Conservation (phyloP, 108 stramenopile species). For the Pseudonitzschia pungens region DNA sequence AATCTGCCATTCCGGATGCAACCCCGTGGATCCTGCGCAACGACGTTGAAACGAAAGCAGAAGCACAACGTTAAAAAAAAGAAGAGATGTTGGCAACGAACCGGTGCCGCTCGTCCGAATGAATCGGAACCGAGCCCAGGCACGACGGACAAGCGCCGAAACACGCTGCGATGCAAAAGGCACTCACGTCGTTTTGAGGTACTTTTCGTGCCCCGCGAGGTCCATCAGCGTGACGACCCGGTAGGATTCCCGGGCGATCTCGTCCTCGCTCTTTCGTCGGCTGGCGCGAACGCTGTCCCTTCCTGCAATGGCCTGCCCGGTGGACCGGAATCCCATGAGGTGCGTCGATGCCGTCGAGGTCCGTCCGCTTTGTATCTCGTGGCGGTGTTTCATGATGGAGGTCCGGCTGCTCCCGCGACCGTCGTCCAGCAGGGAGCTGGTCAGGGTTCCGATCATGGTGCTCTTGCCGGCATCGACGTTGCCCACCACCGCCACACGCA, state of each 20-base stretch:
- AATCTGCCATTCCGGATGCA: conserved; percentile 94
- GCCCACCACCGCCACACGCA: conserved; percentile 96
- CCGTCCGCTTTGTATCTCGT: conserved; percentile 96
- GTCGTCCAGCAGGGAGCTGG: conserved; percentile 89
- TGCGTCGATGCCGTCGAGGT: conserved; percentile 94
- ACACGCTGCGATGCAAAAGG: too few relatives aligned
- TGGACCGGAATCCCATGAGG: conserved; percentile 87
- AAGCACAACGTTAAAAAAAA: background rate
- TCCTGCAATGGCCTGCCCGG: conserved; percentile 78
- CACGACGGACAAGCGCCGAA: too few relatives aligned
- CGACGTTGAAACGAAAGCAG: conserved; percentile 2
- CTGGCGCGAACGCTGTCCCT: conserved; percentile 64
- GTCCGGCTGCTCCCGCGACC: conserved; percentile 94
- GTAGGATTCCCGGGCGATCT: conserved; percentile 79
- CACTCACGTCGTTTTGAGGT: conserved; percentile 94
- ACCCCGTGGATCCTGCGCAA: conserved; percentile 92
- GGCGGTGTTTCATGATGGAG: conserved; percentile 94
- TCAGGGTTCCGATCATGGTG: conserved; percentile 94
- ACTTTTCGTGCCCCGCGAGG: conserved; percentile 98
- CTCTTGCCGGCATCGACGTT: conserved; percentile 98
- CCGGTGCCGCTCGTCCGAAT: too few relatives aligned
- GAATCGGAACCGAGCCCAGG: too few relatives aligned
- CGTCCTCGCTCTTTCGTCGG: conserved; percentile 78
- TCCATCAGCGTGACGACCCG: conserved; percentile 94
- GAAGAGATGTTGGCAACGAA: background rate